Evolutionary conservation across 441 rosid species (phyloP), one percentile per base, ranked within the genome.

Genomic region (Euphorbia schlechtendalii): DNA sequence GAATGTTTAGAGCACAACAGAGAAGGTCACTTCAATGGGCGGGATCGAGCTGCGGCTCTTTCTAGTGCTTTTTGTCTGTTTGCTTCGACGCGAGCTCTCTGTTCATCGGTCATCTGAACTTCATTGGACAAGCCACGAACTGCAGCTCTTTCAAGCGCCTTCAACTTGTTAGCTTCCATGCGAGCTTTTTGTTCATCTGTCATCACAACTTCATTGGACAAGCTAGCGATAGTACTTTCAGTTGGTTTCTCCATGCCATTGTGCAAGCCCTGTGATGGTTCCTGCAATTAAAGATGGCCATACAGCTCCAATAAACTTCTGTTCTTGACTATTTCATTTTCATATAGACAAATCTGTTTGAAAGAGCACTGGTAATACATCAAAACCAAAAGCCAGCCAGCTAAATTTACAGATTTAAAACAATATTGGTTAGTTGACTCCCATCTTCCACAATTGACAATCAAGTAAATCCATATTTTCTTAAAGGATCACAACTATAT

Each of bases 61-160:
- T 89, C 87, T 51, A 86, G 61, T 72, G 94, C 96, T 82, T 84
- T 91, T 74, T 80, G 66, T 74, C 86, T 84, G 78, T 85, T 89
- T 58, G 87, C 88, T 82, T 89, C 96, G 83, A 89, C 84, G 0
- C 96, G 88, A 75, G 82, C 83, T 72, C 66, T 82, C 73, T 87
- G 94, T 56, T 82, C 93, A 51, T 86, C 90, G 2, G 92, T 83
- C 34, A 91, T 73, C 66, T 60, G 59, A 66, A n/a, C 76, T 59
- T 79, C 79, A 43, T 38, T 53, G 53, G 73, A 70, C 71, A 63
- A 10, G 54, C 67, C 66, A 48, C 69, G 79, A 59, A 75, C 76
- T 40, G 84, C 86, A 73, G 89, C 94, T 76, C 66, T 84, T 73
- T 89, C 87, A 49, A 86, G 57, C 69, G 94, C 94, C 82, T 84